Conservation (phyloP, 2,329 filamentous ascomycete genomes). For the Proliferodiscus dingleyae region DNA sequence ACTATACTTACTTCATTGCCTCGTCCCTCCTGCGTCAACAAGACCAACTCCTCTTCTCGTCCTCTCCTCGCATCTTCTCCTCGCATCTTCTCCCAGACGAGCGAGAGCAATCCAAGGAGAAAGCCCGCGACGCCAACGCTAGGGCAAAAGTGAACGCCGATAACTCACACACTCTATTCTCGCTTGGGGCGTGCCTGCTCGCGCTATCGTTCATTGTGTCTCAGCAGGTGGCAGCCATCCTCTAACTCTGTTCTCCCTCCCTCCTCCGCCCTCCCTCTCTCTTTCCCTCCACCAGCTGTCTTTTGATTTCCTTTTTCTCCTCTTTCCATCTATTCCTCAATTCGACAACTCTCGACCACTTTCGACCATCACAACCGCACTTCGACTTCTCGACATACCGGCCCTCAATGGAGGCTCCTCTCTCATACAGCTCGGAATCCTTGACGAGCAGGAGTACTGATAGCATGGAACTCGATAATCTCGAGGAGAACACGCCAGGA, state of each 20-base stretch:
- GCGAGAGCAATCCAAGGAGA: no score
- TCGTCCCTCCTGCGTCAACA: no score
- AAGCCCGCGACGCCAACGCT: no score
- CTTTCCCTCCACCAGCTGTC: neutral
- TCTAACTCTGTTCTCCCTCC: slow-evolving; percentile 5
- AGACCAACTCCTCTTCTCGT: no score
- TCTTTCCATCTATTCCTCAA: neutral
- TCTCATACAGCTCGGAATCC: slow-evolving; percentile 22
- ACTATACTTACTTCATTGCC: no score
- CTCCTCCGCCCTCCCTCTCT: neutral
- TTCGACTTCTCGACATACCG: neutral
- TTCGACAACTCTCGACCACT: neutral
- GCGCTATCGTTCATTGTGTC: neutral
- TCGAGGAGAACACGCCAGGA: slow-evolving; percentile 19
- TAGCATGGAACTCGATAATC: slow-evolving; percentile 24
- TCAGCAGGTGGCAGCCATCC: no score
- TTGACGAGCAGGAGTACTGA: slow-evolving; percentile 24
- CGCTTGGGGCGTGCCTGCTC: neutral
- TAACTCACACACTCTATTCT: slow-evolving; percentile 2
- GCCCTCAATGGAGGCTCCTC: slow-evolving; percentile 8
- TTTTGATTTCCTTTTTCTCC: neutral
- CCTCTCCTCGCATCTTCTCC: no score
- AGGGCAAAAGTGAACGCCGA: neutral
- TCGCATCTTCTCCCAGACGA: no score
- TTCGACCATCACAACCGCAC: neutral